These are phyloP conservation scores for Teratosphaeria nubilosa DNA, from an alignment of 2,329 filamentous ascomycete genomes.

Conservation along the genomic window DNA sequence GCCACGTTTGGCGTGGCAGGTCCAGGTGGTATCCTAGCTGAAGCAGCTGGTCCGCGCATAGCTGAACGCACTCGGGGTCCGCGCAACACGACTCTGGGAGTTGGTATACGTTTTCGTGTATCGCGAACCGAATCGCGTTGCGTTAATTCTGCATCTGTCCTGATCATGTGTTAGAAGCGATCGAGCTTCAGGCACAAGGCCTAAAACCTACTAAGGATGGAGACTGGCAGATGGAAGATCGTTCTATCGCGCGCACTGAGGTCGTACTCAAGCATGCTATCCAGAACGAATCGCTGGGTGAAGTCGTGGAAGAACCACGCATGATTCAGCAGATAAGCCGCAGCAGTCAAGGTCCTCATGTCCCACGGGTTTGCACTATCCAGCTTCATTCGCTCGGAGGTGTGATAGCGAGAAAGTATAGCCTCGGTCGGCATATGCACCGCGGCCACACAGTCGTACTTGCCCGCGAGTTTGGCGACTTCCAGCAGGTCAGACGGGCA, in stretches of 20 bases:
- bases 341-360: neutral
- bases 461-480: neutral
- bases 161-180: neutral
- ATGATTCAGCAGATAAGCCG: neutral
- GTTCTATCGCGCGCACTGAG: neutral
- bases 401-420: neutral
- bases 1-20: neutral
- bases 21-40: neutral
- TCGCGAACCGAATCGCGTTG: neutral
- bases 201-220: neutral
- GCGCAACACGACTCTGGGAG: neutral
- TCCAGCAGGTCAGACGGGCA: neutral
- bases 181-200: neutral
- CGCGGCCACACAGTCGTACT: neutral
- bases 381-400: neutral
- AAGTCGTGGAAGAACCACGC: neutral
- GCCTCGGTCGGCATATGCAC: neutral
- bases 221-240: neutral
- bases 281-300: constrained; percentile 1
- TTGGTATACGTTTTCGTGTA: neutral
- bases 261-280: neutral
- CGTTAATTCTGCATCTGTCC: neutral
- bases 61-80: neutral
- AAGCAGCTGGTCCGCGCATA: neutral
- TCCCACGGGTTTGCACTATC: neutral